Base-by-base conservation (phyloP, 176 grass and related monocot genomes). In the Panicum miliaceum region DNA sequence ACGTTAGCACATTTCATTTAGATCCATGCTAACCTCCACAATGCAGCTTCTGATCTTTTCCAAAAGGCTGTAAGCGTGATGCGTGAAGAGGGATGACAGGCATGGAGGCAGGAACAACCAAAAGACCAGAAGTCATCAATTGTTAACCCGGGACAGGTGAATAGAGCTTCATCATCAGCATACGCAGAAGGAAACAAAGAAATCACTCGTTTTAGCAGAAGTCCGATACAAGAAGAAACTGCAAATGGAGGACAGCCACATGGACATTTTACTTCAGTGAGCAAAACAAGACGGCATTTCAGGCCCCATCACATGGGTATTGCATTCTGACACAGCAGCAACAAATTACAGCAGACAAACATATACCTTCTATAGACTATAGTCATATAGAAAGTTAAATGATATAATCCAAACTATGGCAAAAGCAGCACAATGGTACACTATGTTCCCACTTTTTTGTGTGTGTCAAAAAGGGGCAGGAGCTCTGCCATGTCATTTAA, bases 271-370 rank as follows among this genome's bases (percentile, higher is more conserved):
- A 82, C 19, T 45, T 7, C 45, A 52, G 42, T 13, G 29, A 16
- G 12, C 64, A 69, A 43, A 82, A 15, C 23, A 82, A 34, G 67
- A 43, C 46, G 40, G 3, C 16, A 22, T 29, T 42, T 76, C 22
- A 76, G 36, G n/a, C 35, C n/a, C 7, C 36, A 5, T 45, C 69
- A 63, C 41, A 76, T 25, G 18, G 41, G 63, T 51, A 53, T 25
- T 71, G 84, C 75, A 80, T 18, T 40, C 46, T 64, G 62, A 68
- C 48, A 20, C 43, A 51, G 64, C 61, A 69, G 47, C 83, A 77
- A 59, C 73, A 68, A 38, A 52, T 18, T 53, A n/a, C 52, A 40
- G 27, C 1, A 43, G 14, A 5, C 6, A 82, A 73, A n/a, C n/a
- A 84, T 34, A 10, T 32, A 32, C 29, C 29, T n/a, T n/a, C n/a